These are phyloP conservation scores for Agaricus subrufescens DNA, from an alignment of 768 basidiomycete genomes.

Conservation along the genomic window DNA sequence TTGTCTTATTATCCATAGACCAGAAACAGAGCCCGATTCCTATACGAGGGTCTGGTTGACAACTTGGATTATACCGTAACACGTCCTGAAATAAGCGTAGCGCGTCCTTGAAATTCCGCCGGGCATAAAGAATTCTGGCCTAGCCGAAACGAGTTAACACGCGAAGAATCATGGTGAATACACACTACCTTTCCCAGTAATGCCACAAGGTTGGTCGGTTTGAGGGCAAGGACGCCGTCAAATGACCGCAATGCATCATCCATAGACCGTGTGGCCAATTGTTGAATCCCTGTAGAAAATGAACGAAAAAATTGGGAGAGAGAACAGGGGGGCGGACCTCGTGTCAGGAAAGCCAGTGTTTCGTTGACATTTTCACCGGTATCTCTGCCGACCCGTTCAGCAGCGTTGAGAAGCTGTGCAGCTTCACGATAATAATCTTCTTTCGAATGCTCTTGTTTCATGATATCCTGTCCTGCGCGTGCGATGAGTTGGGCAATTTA, in stretches of 20 bases:
- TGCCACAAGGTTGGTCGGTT: constrained; percentile 85
- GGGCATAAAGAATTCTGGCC: constrained; percentile 83
- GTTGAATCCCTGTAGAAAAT: constrained; percentile 60
- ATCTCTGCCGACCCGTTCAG: constrained; percentile 49
- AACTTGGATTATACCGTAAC: constrained; percentile 69
- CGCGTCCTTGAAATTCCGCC: constrained; percentile 72
- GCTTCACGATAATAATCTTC: constrained; percentile 69
- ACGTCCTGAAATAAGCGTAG: constrained; percentile 85
- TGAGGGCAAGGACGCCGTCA: constrained; percentile 69
- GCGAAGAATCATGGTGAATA: not conserved
- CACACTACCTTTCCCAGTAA: constrained; percentile 76
- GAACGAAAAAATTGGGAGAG: not conserved
- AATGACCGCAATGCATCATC: constrained; percentile 82
- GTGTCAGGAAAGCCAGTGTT: constrained; percentile 57
- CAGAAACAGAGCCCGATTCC: constrained; percentile 94
- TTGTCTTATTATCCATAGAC: constrained; percentile 78
- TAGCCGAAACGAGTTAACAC: constrained; percentile 23
- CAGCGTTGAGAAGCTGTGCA: constrained; percentile 60
- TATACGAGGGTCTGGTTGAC: constrained; percentile 88
- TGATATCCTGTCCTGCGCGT: constrained; percentile 56
- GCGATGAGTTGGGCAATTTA: not conserved
- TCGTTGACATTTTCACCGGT: constrained; percentile 55
- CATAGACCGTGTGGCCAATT: constrained; percentile 74
- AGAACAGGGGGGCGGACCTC: constrained; percentile 40
- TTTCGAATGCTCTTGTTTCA: constrained; percentile 56